phyloP scores from a whole-genome alignment of 768 basidiomycete genomes.

The Gyrodon lividus region DNA sequence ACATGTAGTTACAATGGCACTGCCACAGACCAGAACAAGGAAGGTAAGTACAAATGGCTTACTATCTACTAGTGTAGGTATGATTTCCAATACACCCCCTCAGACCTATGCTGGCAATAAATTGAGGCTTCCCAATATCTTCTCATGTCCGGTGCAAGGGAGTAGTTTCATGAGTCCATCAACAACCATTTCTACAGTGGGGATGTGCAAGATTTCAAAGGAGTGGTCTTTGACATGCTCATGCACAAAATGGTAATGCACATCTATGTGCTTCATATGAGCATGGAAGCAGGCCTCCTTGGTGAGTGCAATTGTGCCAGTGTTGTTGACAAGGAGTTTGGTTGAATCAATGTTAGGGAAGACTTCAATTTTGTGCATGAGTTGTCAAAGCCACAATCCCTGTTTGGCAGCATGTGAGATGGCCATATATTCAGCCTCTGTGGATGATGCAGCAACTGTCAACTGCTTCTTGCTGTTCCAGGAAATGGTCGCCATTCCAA shows the following conservation, averaged over 20 bases:
- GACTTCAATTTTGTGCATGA: no score
- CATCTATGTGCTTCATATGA: slow-evolving; percentile 34
- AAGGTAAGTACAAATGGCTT: no score
- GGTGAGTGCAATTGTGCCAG: slow-evolving; percentile 22
- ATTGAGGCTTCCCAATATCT: not conserved
- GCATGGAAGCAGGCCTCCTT: slow-evolving; percentile 23
- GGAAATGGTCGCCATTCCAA: no score
- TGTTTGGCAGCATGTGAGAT: no score
- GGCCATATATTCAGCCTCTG: no score
- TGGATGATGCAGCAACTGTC: no score
- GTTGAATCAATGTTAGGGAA: not conserved
- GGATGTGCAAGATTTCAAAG: not conserved
- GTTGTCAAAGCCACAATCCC: no score
- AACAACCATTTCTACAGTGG: slow-evolving; percentile 17
- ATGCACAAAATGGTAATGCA: slow-evolving; percentile 31
- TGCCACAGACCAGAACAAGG: no score
- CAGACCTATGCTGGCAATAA: slow-evolving; percentile 1
- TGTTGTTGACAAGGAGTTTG: slow-evolving; percentile 27
- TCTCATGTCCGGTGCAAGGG: not conserved
- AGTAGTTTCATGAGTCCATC: slow-evolving; percentile 26
- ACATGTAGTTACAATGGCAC: no score
- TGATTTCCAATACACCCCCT: slow-evolving; percentile 1
- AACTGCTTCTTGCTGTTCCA: no score
- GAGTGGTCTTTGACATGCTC: slow-evolving; percentile 15
- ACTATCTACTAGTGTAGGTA: no score